Conservation (phyloP, 169 alveolate species). For the Babesia microti region DNA sequence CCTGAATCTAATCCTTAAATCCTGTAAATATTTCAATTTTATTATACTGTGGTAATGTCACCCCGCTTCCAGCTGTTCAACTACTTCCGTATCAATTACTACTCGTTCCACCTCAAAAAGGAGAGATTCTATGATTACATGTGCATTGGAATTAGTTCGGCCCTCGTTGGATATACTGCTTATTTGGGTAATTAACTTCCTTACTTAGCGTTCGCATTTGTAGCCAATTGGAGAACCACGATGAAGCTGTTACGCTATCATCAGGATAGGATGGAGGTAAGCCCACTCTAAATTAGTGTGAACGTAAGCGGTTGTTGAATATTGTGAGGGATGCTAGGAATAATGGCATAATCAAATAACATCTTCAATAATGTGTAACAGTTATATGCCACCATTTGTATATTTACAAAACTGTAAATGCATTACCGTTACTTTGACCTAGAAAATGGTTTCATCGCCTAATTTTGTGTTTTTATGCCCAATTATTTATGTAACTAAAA, state of each 20-base stretch:
- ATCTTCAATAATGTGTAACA: too few species aligned
- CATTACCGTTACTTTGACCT: too few species aligned
- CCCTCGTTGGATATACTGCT: conserved; percentile 28
- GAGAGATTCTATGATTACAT: conserved; percentile 38
- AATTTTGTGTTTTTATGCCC: too few species aligned
- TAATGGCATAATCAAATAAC: too few species aligned
- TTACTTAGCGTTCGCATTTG: conserved; percentile 30
- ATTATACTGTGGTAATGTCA: conserved; percentile 21
- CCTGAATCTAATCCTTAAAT: not conserved
- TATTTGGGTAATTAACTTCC: conserved; percentile 32
- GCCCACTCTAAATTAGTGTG: too few species aligned
- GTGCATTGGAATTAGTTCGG: conserved; percentile 26
- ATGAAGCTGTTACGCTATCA: conserved; percentile 38
- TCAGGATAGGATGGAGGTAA: conserved; percentile 38
- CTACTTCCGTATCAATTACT: conserved; percentile 37
- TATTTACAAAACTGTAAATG: too few species aligned
- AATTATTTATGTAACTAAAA: too few species aligned
- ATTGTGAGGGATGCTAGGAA: too few species aligned
- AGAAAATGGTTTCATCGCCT: too few species aligned
- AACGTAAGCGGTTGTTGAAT: too few species aligned
- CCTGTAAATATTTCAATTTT: not conserved
- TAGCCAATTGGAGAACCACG: conserved; percentile 41
- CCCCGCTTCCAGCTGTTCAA: conserved; percentile 42
- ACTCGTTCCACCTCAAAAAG: conserved; percentile 45
- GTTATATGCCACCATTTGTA: too few species aligned